Base-by-base conservation (phyloP, 768 basidiomycete genomes). In the Leucogyrophana mollusca region DNA sequence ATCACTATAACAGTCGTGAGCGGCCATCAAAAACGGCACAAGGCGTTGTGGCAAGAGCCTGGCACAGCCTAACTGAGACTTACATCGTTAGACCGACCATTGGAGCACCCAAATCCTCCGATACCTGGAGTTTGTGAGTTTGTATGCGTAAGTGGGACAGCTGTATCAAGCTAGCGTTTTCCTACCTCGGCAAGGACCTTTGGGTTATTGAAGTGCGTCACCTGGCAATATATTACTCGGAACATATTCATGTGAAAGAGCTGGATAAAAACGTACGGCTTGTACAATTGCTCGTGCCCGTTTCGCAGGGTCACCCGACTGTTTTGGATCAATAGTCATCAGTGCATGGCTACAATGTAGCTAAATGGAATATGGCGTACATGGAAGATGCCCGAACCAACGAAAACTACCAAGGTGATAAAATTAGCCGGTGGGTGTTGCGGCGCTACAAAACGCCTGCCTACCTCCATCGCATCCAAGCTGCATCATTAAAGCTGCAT, bases 401-500 rank as follows among this genome's bases (percentile, higher is more conserved):
- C 95, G 57, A 99, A 99, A 24, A 99, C 95, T 90, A 61, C 27
- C 46, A 45, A 51, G 36, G 1, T 38, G 36, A 45, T 33, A 24
- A 40, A 11, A 39, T 42, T 50, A 30, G 57, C 42, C 52, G 45
- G 9, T 46, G 47, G 52, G 24, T 33, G 43, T 41, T 34, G 13
- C 25, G 22, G 40, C 34, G 43, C 22, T 21, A 17, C 14, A 40
- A 46, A 47, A 14, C 16, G 36, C 34, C 39, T 13, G 66, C 83
- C 52, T 59, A 94, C 94, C 88, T 74, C 94, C 93, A 61, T 95
- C 95, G 66, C 92, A 93, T 27, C 95, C 93, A 27, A 98, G 80
- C 61, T 95, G 93, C 94, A 98, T 98, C 95, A 97, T 96, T 52
- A 97, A 68, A 3, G 96, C 96, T 13, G 95, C 95, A 66, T 99